phyloP scores from a whole-genome alignment of 345 rosid species.

The Gossypium rotundifolium region DNA sequence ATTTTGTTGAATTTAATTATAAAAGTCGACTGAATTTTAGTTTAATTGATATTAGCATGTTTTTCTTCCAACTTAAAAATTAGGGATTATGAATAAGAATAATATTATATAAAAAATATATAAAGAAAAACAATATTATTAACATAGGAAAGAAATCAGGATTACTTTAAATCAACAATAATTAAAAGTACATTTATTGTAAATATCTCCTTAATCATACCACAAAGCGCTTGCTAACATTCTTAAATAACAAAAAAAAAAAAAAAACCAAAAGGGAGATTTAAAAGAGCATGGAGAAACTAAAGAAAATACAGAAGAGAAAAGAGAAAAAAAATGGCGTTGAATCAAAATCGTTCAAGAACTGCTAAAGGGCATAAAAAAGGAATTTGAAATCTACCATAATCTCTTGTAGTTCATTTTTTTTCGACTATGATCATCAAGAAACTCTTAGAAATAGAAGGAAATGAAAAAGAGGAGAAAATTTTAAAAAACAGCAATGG shows the following conservation, averaged over 20 bases:
- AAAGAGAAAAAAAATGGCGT: not conserved
- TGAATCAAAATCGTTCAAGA: slow-evolving; percentile 17
- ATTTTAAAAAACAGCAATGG: slow-evolving; percentile 5
- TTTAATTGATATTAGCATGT: too few relatives aligned
- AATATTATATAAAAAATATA: too few relatives aligned
- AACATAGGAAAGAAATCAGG: not conserved
- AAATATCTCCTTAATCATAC: too few relatives aligned
- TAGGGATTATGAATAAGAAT: too few relatives aligned
- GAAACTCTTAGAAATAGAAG: not conserved
- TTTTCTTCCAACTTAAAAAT: too few relatives aligned
- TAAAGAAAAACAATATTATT: too few relatives aligned
- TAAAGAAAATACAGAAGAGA: not conserved
- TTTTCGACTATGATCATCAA: not conserved
- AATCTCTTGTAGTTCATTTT: slow-evolving; percentile 12
- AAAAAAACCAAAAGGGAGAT: not conserved
- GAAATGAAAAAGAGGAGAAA: not conserved
- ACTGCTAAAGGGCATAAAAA: not conserved
- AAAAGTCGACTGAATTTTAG: too few relatives aligned
- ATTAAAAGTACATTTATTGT: too few relatives aligned
- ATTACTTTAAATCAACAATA: not conserved
- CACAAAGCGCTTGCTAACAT: too few relatives aligned
- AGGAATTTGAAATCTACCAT: slow-evolving; percentile 20
- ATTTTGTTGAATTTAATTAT: too few relatives aligned
- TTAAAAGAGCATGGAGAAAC: not conserved
- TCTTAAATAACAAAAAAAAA: not conserved